Evolutionary conservation across 78 protist species (phyloP).

Genomic region (Capsaspora owczarzaki): DNA sequence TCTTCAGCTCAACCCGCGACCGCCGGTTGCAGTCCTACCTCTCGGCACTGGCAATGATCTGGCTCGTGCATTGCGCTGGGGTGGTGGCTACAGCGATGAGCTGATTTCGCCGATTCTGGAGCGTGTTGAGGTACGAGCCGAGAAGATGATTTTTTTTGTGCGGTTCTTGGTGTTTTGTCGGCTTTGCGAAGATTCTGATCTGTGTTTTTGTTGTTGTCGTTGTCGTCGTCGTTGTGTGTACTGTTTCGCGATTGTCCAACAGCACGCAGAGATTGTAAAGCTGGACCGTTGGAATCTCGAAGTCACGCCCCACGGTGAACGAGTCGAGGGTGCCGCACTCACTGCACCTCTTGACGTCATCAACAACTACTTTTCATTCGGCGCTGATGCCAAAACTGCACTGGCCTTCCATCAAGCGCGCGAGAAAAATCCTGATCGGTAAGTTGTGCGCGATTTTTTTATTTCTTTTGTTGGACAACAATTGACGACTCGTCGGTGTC

Average conservation of each 20-base stretch:
- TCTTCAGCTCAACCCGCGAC: slow-evolving; percentile 6
- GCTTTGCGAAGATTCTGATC: too few species aligned
- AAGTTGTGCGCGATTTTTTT: background rate
- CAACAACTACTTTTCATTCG: slow-evolving; percentile 68
- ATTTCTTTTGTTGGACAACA: too few species aligned
- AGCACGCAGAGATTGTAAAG: background rate
- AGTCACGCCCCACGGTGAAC: background rate
- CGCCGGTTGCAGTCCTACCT: slow-evolving; percentile 62
- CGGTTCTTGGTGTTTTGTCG: background rate
- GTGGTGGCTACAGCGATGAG: slow-evolving; percentile 64
- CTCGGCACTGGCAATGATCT: slow-evolving; percentile 88
- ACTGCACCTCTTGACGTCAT: slow-evolving; percentile 7
- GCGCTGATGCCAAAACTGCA: slow-evolving; percentile 64
- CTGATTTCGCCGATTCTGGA: background rate
- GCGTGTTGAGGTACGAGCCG: background rate
- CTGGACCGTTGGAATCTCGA: background rate
- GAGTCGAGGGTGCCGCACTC: background rate
- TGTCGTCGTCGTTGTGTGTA: background rate
- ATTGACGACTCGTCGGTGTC: background rate
- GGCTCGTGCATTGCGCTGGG: slow-evolving; percentile 77
- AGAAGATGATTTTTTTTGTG: background rate
- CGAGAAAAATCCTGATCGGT: background rate
- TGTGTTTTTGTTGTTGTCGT: background rate
- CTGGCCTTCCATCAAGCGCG: slow-evolving; percentile 46
- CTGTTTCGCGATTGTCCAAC: background rate